Conservation (phyloP, 306 rosid species). For the Pachyrhizus erosus region DNA sequence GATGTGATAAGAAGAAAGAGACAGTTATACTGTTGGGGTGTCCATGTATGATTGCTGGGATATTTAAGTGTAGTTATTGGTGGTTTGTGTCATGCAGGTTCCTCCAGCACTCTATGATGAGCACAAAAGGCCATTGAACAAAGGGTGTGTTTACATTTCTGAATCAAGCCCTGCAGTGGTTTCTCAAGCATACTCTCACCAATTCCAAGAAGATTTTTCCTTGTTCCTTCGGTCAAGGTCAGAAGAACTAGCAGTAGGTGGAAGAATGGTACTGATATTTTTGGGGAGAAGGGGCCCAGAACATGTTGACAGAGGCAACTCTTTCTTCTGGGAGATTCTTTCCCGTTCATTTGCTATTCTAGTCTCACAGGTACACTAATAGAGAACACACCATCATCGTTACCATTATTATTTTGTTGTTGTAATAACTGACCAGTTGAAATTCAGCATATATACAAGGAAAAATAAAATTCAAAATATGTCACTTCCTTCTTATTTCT, state of each 20-base stretch:
- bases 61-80: not conserved
- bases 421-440: not conserved
- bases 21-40: not conserved
- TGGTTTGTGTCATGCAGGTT: slow-evolving; percentile 60
- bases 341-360: slow-evolving; percentile 62
- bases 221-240: slow-evolving; percentile 72
- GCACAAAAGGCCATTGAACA: slow-evolving; percentile 65
- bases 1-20: not conserved
- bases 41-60: not conserved
- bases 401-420: not conserved
- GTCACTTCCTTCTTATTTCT: not conserved
- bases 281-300: slow-evolving; percentile 71
- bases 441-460: not conserved
- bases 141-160: slow-evolving; percentile 72
- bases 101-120: slow-evolving; percentile 68
- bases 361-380: slow-evolving; percentile 65
- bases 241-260: slow-evolving; percentile 71
- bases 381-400: not conserved
- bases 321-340: slow-evolving; percentile 84
- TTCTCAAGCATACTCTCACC: slow-evolving; percentile 68
- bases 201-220: slow-evolving; percentile 75
- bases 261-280: slow-evolving; percentile 80
- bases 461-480: not conserved
- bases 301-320: slow-evolving; percentile 87
- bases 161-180: slow-evolving; percentile 70